Conservation (phyloP, 1,139 yeast genomes). For the Saccharomycopsis hybrid region DNA sequence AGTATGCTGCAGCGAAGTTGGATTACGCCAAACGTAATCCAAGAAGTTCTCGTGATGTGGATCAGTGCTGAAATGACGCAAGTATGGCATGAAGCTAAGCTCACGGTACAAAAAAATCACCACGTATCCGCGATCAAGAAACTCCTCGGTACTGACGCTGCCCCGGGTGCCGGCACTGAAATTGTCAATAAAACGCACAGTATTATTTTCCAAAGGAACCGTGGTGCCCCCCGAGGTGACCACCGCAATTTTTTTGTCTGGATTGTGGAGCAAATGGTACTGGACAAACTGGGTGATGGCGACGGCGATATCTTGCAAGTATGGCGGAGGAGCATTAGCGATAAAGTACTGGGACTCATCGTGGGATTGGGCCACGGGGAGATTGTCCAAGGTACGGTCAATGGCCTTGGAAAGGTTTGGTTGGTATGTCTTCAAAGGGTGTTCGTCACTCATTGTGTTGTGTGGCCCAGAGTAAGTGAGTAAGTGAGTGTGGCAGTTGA, state of each 20-base stretch:
- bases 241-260: constrained; percentile 47
- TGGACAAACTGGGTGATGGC: constrained; percentile 57
- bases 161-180: constrained; percentile 98
- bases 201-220: constrained; percentile 93
- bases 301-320: constrained; percentile 46
- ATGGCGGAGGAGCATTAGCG: constrained; percentile 66
- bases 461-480: too few species aligned
- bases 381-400: constrained; percentile 66
- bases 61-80: constrained; percentile 62
- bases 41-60: constrained; percentile 72
- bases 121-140: constrained; percentile 78
- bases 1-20: constrained; percentile 34
- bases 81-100: constrained; percentile 83
- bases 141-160: constrained; percentile 90
- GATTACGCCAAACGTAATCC: constrained; percentile 49
- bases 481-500: too few species aligned
- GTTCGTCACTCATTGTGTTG: too few species aligned
- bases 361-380: constrained; percentile 66
- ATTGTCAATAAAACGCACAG: constrained; percentile 93
- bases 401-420: constrained; percentile 73
- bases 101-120: constrained; percentile 91
- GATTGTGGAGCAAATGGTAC: constrained; percentile 31
- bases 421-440: constrained; percentile 16
- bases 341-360: constrained; percentile 77
- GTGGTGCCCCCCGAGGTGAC: constrained; percentile 99